Percentiles rank a stretch among this genome's conserved stretches.
Evolutionary conservation across 352 stramenopile genomes (phyloP).

Genomic region (Phytophthora lateralis): DNA sequence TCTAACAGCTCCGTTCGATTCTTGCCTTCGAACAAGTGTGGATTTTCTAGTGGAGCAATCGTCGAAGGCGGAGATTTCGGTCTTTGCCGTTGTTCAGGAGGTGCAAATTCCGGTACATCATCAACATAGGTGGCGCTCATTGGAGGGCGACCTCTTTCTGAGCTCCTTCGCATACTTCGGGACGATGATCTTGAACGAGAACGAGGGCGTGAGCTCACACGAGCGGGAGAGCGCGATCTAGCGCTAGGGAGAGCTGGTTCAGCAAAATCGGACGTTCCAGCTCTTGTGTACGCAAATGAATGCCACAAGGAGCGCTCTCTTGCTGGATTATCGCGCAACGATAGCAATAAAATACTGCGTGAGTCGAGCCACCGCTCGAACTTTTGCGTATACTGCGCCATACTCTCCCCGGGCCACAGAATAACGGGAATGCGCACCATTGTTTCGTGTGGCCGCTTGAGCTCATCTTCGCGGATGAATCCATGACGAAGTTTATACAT

Average conservation of each 20-base stretch:
- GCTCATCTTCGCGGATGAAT: slow-evolving; percentile 28
- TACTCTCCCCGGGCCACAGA: slow-evolving; percentile 27
- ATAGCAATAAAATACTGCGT: slow-evolving; percentile 18
- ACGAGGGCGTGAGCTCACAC: slow-evolving; percentile 4
- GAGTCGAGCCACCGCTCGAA: slow-evolving; percentile 35
- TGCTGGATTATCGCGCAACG: slow-evolving; percentile 22
- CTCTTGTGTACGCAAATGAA: slow-evolving; percentile 33
- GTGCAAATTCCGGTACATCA: background rate
- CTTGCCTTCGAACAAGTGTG: slow-evolving; percentile 11
- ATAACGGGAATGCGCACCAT: slow-evolving; percentile 32
- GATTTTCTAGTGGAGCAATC: slow-evolving; percentile 12
- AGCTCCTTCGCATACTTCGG: slow-evolving; percentile 16
- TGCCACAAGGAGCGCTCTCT: slow-evolving; percentile 38
- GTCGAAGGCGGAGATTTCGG: slow-evolving; percentile 9
- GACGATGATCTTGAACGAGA: slow-evolving; percentile 24
- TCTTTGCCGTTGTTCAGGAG: background rate
- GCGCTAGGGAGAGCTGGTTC: background rate
- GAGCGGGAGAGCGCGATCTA: slow-evolving; percentile 8
- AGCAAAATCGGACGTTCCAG: slow-evolving; percentile 11
- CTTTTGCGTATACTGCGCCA: slow-evolving; percentile 31
- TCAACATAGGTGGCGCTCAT: slow-evolving; percentile 1
- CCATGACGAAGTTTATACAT: slow-evolving; percentile 32
- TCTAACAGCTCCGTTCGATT: slow-evolving; percentile 26
- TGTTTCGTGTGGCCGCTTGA: slow-evolving; percentile 28
- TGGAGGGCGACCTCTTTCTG: slow-evolving; percentile 9